These are phyloP conservation scores for Kurtzmaniella quercitrusa DNA, from an alignment of 1,139 yeast genomes.

Conservation along the genomic window DNA sequence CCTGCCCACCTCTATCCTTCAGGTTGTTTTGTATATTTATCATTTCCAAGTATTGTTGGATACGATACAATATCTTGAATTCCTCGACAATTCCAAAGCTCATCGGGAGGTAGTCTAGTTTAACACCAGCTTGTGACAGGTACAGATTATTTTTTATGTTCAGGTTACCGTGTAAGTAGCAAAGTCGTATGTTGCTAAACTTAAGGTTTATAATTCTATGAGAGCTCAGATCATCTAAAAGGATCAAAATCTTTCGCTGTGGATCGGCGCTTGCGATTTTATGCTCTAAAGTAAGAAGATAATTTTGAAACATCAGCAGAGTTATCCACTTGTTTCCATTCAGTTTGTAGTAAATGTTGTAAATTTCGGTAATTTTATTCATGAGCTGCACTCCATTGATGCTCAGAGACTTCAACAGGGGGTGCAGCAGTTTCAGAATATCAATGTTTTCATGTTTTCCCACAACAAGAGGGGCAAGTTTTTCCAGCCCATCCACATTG, in stretches of 20 bases:
- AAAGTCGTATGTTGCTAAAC: conserved; percentile 48
- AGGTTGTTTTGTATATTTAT: conserved; percentile 28
- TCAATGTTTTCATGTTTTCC: conserved; percentile 60
- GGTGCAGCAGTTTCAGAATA: conserved; percentile 28
- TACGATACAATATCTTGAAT: conserved; percentile 54
- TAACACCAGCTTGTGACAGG: conserved; percentile 28
- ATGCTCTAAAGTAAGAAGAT: conserved; percentile 57
- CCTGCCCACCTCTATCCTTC: conserved; percentile 15
- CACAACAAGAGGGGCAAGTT: conserved; percentile 55
- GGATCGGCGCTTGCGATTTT: conserved; percentile 38
- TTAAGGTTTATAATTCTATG: conserved; percentile 58
- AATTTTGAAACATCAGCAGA: conserved; percentile 61
- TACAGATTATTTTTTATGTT: conserved; percentile 27
- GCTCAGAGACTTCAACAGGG: conserved; percentile 25
- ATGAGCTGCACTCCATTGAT: conserved; percentile 15
- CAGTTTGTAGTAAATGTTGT: conserved; percentile 54
- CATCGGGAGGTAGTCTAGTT: conserved; percentile 55
- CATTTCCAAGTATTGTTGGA: conserved; percentile 56
- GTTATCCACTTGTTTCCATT: conserved; percentile 65
- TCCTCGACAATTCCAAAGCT: conserved; percentile 65
- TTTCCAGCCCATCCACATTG: conserved; percentile 61
- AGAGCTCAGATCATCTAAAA: conserved; percentile 60
- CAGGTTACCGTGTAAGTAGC: conserved; percentile 39
- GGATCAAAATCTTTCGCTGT: conserved; percentile 47
- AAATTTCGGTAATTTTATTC: conserved; percentile 49